Conservation (phyloP, 2,329 filamentous ascomycete species). For the Aspergillus proliferans region DNA sequence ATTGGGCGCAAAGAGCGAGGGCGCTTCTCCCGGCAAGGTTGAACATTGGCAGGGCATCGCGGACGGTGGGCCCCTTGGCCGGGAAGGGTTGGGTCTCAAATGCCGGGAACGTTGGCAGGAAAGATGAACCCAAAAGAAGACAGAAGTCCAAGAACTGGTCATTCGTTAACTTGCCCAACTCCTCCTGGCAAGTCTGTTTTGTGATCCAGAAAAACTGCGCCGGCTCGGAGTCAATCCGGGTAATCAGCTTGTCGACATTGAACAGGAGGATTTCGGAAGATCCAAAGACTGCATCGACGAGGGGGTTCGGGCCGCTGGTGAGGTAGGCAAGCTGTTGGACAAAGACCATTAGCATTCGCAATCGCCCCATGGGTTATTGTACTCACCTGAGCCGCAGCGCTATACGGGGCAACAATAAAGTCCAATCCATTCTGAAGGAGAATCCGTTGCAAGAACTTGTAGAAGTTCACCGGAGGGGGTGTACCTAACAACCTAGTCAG, state of each 20-base stretch:
- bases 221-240: slow-evolving; percentile 47
- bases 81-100: slow-evolving; percentile 58
- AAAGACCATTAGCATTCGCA: neutral
- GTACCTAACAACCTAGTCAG: slow-evolving; percentile 51
- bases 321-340: slow-evolving; percentile 61
- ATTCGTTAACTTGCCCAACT: slow-evolving; percentile 58
- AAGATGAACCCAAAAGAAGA: slow-evolving; percentile 74
- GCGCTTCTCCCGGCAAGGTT: slow-evolving; percentile 61
- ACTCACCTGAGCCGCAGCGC: slow-evolving; percentile 75
- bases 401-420: slow-evolving; percentile 80
- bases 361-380: neutral
- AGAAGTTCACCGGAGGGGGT: slow-evolving; percentile 64
- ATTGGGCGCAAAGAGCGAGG: slow-evolving; percentile 66
- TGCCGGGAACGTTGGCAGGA: slow-evolving; percentile 71
- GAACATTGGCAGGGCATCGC: slow-evolving; percentile 72
- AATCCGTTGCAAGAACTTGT: slow-evolving; percentile 68
- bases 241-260: slow-evolving; percentile 71
- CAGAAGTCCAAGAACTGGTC: slow-evolving; percentile 76
- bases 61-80: slow-evolving; percentile 55
- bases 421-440: slow-evolving; percentile 63
- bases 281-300: slow-evolving; percentile 70
- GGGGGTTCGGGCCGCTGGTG: slow-evolving; percentile 61
- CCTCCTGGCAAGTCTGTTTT: slow-evolving; percentile 64
- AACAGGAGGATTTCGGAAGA: slow-evolving; percentile 81
- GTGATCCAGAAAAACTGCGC: slow-evolving; percentile 58